Percentiles rank a stretch among this genome's conserved stretches.
phyloP scores from a whole-genome alignment of 2,329 filamentous ascomycete genomes.

The Furcasterigmium furcatum region DNA sequence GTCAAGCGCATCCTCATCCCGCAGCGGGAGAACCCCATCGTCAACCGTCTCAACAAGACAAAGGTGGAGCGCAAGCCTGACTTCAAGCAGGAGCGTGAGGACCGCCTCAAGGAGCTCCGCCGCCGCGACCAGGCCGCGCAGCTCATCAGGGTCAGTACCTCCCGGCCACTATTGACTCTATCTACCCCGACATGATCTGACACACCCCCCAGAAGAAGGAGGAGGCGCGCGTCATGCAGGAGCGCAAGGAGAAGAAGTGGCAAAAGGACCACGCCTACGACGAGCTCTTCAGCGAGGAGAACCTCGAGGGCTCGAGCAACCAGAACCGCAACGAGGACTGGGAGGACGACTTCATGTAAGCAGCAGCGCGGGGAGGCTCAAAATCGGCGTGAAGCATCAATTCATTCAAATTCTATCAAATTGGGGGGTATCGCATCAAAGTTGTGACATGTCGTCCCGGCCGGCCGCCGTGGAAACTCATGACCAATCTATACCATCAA shows the following conservation, averaged over 20 bases:
- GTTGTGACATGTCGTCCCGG: too few species aligned
- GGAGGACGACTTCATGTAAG: conserved; percentile 90
- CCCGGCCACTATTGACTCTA: background rate
- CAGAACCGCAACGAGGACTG: conserved; percentile 76
- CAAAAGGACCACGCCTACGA: conserved; percentile 99
- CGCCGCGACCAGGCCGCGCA: conserved; percentile 64
- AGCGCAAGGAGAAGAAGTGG: conserved; percentile 85
- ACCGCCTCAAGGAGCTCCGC: conserved; percentile 67
- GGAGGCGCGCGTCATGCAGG: conserved; percentile 68
- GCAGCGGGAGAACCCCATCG: conserved; percentile 80
- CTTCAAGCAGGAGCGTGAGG: conserved; percentile 77
- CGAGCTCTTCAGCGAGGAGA: conserved; percentile 81
- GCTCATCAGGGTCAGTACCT: conserved; percentile 54
- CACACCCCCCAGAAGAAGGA: conserved; percentile 62
- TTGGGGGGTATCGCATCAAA: background rate
- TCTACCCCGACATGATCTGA: background rate
- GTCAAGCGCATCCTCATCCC: conserved; percentile 80
- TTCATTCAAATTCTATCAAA: background rate
- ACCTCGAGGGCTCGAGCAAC: conserved; percentile 75
- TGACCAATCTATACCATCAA: too few species aligned
- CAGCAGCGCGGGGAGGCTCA: too few species aligned
- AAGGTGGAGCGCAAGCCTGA: conserved; percentile 86
- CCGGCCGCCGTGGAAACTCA: too few species aligned
- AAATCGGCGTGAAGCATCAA: too few species aligned
- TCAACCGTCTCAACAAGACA: conserved; percentile 99